phyloP scores from a whole-genome alignment of 345 rosid species.

The Pelargonium nanum region DNA sequence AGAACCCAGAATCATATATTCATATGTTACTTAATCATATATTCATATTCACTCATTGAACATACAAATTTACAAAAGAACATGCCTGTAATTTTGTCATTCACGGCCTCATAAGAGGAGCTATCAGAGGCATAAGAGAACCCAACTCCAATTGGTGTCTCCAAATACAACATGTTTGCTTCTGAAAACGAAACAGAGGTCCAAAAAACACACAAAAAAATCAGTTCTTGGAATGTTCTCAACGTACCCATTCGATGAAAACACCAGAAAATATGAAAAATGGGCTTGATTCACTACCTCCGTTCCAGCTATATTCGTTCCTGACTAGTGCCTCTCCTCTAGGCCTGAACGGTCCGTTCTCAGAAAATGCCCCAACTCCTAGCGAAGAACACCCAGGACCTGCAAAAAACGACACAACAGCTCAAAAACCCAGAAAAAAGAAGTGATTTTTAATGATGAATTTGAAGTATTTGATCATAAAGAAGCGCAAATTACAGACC shows the following conservation, averaged over 20 bases:
- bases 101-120: constrained; percentile 53
- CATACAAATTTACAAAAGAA: not conserved
- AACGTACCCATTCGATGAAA: not conserved
- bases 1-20: not conserved
- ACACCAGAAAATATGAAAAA: not conserved
- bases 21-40: not conserved
- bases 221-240: not conserved
- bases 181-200: constrained; percentile 51
- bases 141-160: constrained; percentile 93
- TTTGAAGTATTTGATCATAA: not conserved
- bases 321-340: constrained; percentile 58
- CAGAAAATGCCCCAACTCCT: constrained; percentile 96
- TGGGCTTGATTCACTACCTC: constrained; percentile 25
- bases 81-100: constrained; percentile 75
- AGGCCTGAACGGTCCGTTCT: constrained; percentile 96
- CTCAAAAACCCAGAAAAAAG: not conserved
- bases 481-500: constrained; percentile 26
- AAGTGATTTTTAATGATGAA: not conserved
- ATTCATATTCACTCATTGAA: no score
- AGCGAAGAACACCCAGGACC: constrained; percentile 98
- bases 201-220: not conserved
- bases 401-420: constrained; percentile 9
- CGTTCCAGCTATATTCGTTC: constrained; percentile 87
- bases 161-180: constrained; percentile 88
- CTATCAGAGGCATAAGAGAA: constrained; percentile 74